These are phyloP conservation scores for Wickerhamiella azyma DNA, from an alignment of 805 yeast species.

Conservation along the genomic window DNA sequence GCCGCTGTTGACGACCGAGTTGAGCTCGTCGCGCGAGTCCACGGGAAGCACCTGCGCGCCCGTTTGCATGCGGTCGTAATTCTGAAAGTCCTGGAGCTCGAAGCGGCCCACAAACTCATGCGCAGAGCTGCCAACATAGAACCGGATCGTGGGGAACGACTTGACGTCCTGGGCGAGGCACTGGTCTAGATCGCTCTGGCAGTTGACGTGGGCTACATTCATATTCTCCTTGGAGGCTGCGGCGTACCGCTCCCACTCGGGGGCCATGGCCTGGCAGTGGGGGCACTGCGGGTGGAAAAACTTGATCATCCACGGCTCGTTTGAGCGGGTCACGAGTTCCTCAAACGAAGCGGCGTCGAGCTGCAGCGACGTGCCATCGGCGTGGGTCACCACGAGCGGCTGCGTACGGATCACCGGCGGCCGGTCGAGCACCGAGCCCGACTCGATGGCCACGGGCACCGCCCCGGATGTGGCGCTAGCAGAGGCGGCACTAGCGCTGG, in stretches of 20 bases:
- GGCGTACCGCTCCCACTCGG: conserved; percentile 29
- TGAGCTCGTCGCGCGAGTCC: conserved; percentile 17
- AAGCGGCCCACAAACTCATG: conserved; percentile 21
- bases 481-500: background rate
- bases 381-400: conserved; percentile 4
- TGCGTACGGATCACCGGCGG: conserved; percentile 1
- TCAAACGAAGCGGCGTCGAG: conserved; percentile 21
- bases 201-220: conserved; percentile 31
- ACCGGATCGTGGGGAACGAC: conserved; percentile 17
- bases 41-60: conserved; percentile 22
- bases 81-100: conserved; percentile 23
- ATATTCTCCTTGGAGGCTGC: conserved; percentile 18
- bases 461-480: background rate
- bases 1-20: conserved; percentile 17
- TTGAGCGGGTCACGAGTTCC: conserved; percentile 19
- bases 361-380: conserved; percentile 24
- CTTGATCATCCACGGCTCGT: conserved; percentile 30
- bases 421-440: background rate
- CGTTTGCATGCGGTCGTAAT: conserved; percentile 22
- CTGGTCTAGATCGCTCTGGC: conserved; percentile 24
- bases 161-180: conserved; percentile 26
- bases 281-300: conserved; percentile 31
- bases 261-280: conserved; percentile 27
- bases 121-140: conserved; percentile 12
- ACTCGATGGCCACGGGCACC: background rate